Evolutionary conservation across 208 protist species (phyloP).

Genomic region (Acanthamoeba castellanii): DNA sequence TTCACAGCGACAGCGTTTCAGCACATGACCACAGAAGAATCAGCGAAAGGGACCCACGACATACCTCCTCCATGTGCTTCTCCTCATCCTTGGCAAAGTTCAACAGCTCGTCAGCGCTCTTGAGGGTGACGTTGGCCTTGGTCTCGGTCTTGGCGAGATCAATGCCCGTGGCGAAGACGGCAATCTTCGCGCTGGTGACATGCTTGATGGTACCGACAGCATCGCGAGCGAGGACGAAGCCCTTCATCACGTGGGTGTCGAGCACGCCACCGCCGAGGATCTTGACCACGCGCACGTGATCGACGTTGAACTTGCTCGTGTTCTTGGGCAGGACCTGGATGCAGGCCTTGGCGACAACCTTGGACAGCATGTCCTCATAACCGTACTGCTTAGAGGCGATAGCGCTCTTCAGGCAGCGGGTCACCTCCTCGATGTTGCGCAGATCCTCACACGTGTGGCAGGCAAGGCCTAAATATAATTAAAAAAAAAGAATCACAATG

Average conservation of each 20-base stretch:
- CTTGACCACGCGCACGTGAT: constrained; percentile 99
- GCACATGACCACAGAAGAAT: neutral
- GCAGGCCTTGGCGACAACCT: constrained; percentile 96
- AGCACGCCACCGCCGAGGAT: constrained; percentile 96
- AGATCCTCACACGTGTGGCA: constrained; percentile 91
- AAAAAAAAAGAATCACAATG: neutral
- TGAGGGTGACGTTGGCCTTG: constrained; percentile 98
- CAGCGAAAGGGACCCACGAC: neutral
- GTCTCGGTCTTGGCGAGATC: constrained; percentile 98
- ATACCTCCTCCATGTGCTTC: constrained; percentile 95
- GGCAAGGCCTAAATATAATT: constrained; percentile 46
- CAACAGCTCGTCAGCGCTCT: constrained; percentile 98
- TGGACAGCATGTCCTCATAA: constrained; percentile 96
- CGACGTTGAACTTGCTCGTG: constrained; percentile 97
- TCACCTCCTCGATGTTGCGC: constrained; percentile 88
- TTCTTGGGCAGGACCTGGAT: constrained; percentile 97
- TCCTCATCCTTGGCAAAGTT: constrained; percentile 98
- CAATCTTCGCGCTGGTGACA: constrained; percentile 97
- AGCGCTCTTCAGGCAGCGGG: constrained; percentile 74
- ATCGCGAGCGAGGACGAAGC: constrained; percentile 97
- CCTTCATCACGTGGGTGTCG: constrained; percentile 96
- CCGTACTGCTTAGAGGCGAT: constrained; percentile 97
- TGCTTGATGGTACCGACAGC: constrained; percentile 95
- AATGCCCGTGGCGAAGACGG: constrained; percentile 97
- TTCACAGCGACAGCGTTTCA: constrained; percentile 16